A percentile compares a stretch with the other conserved stretches of the same genome.
These are phyloP conservation scores for Lycium barbarum DNA, from an alignment of 257 asterid genomes.

Conservation along the genomic window DNA sequence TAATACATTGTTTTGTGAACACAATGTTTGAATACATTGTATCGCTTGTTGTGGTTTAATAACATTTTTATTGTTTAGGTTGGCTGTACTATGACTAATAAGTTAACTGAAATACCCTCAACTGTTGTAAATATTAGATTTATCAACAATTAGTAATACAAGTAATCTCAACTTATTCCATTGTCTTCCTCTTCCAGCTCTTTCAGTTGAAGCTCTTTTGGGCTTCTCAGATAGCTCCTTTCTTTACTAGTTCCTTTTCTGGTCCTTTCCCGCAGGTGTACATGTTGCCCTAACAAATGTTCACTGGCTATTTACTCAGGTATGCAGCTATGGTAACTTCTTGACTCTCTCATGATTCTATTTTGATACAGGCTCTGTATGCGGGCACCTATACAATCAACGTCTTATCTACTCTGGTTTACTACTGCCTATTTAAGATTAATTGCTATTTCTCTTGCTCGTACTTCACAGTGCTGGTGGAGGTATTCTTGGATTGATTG, in stretches of 20 bases:
- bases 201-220: background rate
- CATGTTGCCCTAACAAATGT: conserved; percentile 82
- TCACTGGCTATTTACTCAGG: conserved; percentile 84
- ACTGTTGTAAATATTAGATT: too few relatives aligned
- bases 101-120: too few relatives aligned
- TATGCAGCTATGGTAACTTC: conserved; percentile 74
- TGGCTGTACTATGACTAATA: too few relatives aligned
- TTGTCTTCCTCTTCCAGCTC: background rate
- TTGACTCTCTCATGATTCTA: background rate
- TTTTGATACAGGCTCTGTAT: background rate
- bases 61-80: too few relatives aligned
- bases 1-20: too few relatives aligned
- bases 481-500: conserved; percentile 86
- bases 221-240: background rate
- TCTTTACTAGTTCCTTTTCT: background rate
- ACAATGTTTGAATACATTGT: too few relatives aligned
- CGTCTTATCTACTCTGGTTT: background rate
- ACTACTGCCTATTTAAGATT: background rate
- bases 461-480: conserved; percentile 83
- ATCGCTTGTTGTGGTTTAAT: too few relatives aligned
- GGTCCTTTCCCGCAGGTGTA: conserved; percentile 56
- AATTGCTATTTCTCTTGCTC: conserved; percentile 2
- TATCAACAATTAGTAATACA: too few relatives aligned
- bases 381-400: background rate
- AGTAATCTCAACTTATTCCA: background rate